A percentile compares a stretch with the other conserved stretches of the same genome.
These are phyloP conservation scores for Tulasnella sp. DNA, from an alignment of 768 basidiomycete genomes.

Conservation along the genomic window DNA sequence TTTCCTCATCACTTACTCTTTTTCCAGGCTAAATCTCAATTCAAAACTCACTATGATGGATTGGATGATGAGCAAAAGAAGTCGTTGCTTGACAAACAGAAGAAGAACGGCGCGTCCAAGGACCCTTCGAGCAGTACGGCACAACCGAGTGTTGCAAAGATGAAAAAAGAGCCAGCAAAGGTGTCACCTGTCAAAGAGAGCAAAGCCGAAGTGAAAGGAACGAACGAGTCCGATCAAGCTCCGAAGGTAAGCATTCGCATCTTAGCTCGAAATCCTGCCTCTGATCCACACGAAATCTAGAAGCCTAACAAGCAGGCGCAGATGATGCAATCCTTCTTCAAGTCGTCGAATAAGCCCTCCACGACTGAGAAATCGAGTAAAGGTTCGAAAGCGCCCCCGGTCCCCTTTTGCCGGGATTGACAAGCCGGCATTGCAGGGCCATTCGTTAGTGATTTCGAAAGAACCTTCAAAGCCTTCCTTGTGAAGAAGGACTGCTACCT, in stretches of 20 bases:
- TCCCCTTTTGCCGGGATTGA: not conserved
- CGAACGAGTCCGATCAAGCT: not conserved
- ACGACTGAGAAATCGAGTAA: not conserved
- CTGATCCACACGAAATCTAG: not conserved
- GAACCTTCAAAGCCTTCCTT: conserved; percentile 66
- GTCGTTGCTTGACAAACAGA: conserved; percentile 15
- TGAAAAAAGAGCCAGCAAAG: conserved; percentile 47
- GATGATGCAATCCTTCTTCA: conserved; percentile 69
- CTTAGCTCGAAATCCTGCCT: not conserved
- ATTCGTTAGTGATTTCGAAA: conserved; percentile 53
- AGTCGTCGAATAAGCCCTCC: conserved; percentile 35
- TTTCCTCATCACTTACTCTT: not conserved
- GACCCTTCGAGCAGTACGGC: conserved; percentile 1
- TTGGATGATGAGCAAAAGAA: conserved; percentile 35
- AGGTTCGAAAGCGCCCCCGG: not conserved
- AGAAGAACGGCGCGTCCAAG: conserved; percentile 15
- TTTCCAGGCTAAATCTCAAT: conserved; percentile 46
- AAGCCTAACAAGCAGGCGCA: conserved; percentile 47
- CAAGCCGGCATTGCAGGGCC: conserved; percentile 23
- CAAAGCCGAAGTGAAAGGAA: not conserved
- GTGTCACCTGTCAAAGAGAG: conserved; percentile 28
- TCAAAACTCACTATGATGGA: conserved; percentile 42
- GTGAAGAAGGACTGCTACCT: conserved; percentile 62
- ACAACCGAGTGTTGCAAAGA: not conserved
- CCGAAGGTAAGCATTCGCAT: not conserved